Conservation (phyloP, 2,329 filamentous ascomycete genomes). For the Aspergillus aculeatus region DNA sequence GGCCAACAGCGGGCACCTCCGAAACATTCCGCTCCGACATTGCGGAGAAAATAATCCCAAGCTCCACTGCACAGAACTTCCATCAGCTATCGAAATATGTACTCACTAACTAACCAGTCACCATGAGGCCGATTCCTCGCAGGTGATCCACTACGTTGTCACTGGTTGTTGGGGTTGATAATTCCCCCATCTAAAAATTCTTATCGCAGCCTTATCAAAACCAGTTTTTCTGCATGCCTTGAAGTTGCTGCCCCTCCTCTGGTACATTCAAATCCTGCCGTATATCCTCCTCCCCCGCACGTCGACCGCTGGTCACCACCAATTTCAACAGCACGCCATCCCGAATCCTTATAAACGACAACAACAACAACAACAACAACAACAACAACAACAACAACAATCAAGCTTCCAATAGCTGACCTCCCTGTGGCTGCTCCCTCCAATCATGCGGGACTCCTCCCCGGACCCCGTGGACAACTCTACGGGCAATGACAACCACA, state of each 20-base stretch:
- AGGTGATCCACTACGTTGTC: not conserved
- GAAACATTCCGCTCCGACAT: too few relatives aligned
- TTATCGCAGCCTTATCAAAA: constrained; percentile 6
- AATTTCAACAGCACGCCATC: too few relatives aligned
- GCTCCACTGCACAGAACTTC: too few relatives aligned
- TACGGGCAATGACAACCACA: not conserved
- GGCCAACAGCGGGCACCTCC: too few relatives aligned
- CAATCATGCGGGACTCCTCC: constrained; percentile 14
- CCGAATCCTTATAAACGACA: not conserved
- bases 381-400: not conserved
- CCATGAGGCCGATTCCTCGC: not conserved
- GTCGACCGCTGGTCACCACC: too few relatives aligned
- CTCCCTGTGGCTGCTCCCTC: not conserved
- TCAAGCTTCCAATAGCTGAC: too few relatives aligned
- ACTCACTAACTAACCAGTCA: too few relatives aligned
- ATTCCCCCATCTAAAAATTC: constrained; percentile 1
- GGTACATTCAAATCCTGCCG: not conserved
- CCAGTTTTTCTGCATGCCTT: not conserved
- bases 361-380: too few relatives aligned
- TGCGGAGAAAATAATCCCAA: not conserved
- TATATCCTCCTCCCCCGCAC: too few relatives aligned
- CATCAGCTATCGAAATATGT: too few relatives aligned
- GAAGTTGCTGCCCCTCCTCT: not conserved
- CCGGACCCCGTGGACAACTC: not conserved
- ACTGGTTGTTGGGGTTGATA: constrained; percentile 8